These are phyloP conservation scores for Pilasporangium apinafurcum DNA, from an alignment of 352 stramenopile species.

Conservation along the genomic window DNA sequence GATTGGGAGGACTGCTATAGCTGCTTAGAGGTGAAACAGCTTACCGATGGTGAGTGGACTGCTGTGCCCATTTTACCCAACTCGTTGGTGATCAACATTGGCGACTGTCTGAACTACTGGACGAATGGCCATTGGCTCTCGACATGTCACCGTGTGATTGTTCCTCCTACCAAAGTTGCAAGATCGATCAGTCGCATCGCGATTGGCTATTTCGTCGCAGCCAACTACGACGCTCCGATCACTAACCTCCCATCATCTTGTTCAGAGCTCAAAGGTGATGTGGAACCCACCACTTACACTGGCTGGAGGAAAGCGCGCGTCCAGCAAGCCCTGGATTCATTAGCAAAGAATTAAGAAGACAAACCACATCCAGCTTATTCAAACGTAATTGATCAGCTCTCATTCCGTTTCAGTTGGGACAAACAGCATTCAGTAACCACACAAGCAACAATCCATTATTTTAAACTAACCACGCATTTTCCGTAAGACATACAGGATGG, in stretches of 20 bases:
- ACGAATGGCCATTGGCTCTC: constrained; percentile 10
- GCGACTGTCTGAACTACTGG: constrained; percentile 13
- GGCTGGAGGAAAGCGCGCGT: constrained; percentile 12
- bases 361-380: too few species aligned
- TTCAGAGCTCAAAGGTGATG: background rate
- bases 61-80: constrained; percentile 6
- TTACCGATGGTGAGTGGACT: background rate
- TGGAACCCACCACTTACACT: constrained; percentile 4
- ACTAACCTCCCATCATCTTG: background rate
- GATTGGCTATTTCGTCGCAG: constrained; percentile 13
- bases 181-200: constrained; percentile 2
- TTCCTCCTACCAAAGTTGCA: constrained; percentile 1
- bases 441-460: background rate
- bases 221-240: constrained; percentile 11
- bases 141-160: constrained; percentile 10
- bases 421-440: too few species aligned
- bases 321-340: constrained; percentile 4
- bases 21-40: constrained; percentile 10
- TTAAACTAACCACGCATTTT: constrained; percentile 16
- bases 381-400: background rate
- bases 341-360: too few species aligned
- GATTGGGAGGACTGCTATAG: constrained; percentile 5
- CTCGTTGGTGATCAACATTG: constrained; percentile 13
- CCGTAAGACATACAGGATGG: constrained; percentile 24
- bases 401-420: too few species aligned